A percentile compares a stretch with the other conserved stretches of the same genome.
Conservation (phyloP, 2,329 filamentous ascomycete species). For the Nigrospora sphaerica region DNA sequence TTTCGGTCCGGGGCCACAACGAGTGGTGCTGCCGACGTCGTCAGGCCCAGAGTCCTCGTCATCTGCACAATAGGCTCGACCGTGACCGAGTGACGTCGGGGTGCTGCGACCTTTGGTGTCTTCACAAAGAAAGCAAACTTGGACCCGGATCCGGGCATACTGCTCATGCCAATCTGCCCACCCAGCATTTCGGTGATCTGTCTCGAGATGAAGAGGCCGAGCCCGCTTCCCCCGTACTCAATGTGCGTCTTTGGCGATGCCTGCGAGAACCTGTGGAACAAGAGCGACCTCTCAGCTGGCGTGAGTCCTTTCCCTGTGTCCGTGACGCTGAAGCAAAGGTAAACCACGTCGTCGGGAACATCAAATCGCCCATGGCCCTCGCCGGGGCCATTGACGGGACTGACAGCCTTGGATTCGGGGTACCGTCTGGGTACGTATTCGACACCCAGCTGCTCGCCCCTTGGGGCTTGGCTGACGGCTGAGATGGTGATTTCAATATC, state of each 20-base stretch:
- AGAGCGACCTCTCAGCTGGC: conserved; percentile 61
- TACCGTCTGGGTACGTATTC: conserved; percentile 53
- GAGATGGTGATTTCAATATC: conserved; percentile 44
- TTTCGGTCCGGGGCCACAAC: not conserved
- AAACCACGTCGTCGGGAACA: conserved; percentile 30
- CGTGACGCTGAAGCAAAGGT: conserved; percentile 65
- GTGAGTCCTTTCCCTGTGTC: conserved; percentile 72
- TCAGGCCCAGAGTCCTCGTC: conserved; percentile 4
- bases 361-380: not conserved
- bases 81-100: conserved; percentile 4
- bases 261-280: conserved; percentile 76
- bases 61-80: conserved; percentile 8
- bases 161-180: conserved; percentile 69
- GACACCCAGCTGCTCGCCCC: conserved; percentile 36
- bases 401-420: conserved; percentile 25
- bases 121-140: conserved; percentile 72
- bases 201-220: conserved; percentile 73
- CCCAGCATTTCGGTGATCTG: conserved; percentile 76
- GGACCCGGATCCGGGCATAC: conserved; percentile 61
- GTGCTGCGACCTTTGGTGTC: conserved; percentile 22
- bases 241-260: conserved; percentile 70
- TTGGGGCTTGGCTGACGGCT: conserved; percentile 31
- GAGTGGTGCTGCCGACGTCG: conserved; percentile 2
- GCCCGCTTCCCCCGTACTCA: conserved; percentile 70
- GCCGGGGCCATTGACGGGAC: not conserved